These are phyloP conservation scores for Curvularia lunata DNA, from an alignment of 2,329 filamentous ascomycete genomes.

Conservation along the genomic window DNA sequence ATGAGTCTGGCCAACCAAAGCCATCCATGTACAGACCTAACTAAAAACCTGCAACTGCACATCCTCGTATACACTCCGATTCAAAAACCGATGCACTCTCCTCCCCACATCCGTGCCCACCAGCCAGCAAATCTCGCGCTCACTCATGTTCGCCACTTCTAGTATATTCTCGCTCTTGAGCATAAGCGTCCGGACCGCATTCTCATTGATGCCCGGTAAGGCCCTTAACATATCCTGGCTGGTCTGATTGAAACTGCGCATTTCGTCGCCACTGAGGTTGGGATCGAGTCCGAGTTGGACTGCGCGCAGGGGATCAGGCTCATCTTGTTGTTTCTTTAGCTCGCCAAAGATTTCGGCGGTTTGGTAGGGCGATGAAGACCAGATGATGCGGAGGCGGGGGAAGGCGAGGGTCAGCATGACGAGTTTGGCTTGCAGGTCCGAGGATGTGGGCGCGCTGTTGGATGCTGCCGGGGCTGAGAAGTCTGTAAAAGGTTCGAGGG, in stretches of 20 bases:
- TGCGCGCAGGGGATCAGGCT: conserved; percentile 88
- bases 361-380: conserved; percentile 88
- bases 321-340: conserved; percentile 85
- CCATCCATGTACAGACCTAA: background rate
- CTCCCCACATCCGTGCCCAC: conserved; percentile 80
- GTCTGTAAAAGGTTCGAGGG: conserved; percentile 69
- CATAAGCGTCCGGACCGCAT: conserved; percentile 75
- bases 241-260: conserved; percentile 78
- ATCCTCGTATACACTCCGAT: conserved; percentile 59
- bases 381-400: conserved; percentile 86
- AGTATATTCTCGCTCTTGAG: conserved; percentile 75
- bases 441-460: background rate
- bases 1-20: background rate
- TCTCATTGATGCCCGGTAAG: conserved; percentile 78
- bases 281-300: conserved; percentile 80
- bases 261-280: conserved; percentile 59
- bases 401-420: conserved; percentile 93
- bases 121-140: conserved; percentile 72
- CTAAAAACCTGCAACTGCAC: conserved; percentile 32
- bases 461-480: conserved; percentile 30
- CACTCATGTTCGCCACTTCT: conserved; percentile 86
- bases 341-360: conserved; percentile 96
- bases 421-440: conserved; percentile 88
- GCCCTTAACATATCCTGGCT: conserved; percentile 89
- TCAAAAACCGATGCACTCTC: conserved; percentile 83